Evolutionary conservation across 257 asterid genomes (phyloP).

Genomic region (Asclepias syriaca): DNA sequence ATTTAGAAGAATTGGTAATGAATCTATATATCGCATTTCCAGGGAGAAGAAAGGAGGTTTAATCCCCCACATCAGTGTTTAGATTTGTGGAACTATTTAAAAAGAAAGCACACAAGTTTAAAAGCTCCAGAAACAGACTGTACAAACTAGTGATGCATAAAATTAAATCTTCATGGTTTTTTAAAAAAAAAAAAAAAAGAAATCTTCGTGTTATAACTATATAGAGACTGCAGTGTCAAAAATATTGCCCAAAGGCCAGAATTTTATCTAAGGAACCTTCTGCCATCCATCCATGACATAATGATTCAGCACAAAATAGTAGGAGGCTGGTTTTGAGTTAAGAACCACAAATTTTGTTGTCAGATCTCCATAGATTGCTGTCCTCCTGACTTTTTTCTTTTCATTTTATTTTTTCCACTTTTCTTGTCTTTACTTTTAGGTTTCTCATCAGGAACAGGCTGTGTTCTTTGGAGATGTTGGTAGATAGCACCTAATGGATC

Average conservation of each 20-base stretch:
- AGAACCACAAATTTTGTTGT: neutral
- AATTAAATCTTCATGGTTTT: too few relatives aligned
- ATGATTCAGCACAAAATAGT: neutral
- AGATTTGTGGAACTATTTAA: neutral
- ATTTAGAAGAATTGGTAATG: neutral
- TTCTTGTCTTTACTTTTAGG: conserved; percentile 41
- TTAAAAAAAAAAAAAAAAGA: too few relatives aligned
- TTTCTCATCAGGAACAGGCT: conserved; percentile 47
- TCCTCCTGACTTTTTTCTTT: conserved; percentile 36
- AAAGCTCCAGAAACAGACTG: too few relatives aligned
- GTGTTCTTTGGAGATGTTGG: conserved; percentile 71
- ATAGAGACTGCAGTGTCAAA: neutral
- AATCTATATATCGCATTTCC: neutral
- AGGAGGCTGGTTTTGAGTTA: neutral
- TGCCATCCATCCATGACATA: neutral
- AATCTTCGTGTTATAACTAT: too few relatives aligned
- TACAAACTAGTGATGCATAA: neutral
- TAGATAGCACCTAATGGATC: conserved; percentile 67
- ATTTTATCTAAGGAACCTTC: neutral
- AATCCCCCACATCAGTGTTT: neutral
- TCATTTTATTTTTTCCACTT: conserved; percentile 36
- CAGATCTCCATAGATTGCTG: conserved; percentile 55
- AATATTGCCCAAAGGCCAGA: neutral
- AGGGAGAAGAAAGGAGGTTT: neutral
- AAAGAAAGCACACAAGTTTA: neutral